phyloP scores from a whole-genome alignment of 345 rosid species.

The rapeseed (Brassica napus) region DNA sequence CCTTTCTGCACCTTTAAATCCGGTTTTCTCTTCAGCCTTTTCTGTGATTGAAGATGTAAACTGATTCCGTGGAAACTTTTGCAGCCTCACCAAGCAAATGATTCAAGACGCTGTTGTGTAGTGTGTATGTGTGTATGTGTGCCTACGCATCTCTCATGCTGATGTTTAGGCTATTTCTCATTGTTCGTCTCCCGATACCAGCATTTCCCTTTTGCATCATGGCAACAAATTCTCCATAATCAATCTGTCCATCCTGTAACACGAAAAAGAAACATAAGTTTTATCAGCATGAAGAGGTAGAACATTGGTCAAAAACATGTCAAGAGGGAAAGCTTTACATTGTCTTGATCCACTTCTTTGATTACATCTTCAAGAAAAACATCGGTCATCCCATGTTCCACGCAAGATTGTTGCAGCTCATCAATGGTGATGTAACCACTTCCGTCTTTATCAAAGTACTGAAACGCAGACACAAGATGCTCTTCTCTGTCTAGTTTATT shows the following conservation, averaged over 20 bases:
- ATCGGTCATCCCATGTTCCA: conserved; percentile 92
- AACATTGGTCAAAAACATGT: not conserved
- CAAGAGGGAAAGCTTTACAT: conserved; percentile 53
- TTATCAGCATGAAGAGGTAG: not conserved
- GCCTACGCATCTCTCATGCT: conserved; percentile 82
- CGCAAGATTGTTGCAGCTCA: conserved; percentile 95
- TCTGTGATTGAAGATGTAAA: conserved; percentile 15
- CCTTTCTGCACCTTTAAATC: conserved; percentile 12
- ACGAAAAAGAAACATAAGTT: not conserved
- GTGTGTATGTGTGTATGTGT: not conserved
- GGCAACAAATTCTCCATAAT: conserved; percentile 94
- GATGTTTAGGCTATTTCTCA: conserved; percentile 90
- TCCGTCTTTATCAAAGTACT: conserved; percentile 90
- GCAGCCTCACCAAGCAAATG: conserved; percentile 2
- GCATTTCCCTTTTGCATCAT: conserved; percentile 99
- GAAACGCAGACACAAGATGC: conserved; percentile 96
- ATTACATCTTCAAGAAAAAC: conserved; percentile 88
- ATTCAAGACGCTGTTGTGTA: not conserved
- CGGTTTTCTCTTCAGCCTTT: not conserved
- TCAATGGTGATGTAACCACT: conserved; percentile 97
- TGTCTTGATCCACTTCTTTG: conserved; percentile 96
- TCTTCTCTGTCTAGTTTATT: conserved; percentile 97
- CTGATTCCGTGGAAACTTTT: conserved; percentile 17
- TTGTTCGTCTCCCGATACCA: conserved; percentile 93
- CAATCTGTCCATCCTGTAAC: conserved; percentile 87